phyloP scores from a whole-genome alignment of 352 stramenopile species.

The Phytophthora citrophthora region DNA sequence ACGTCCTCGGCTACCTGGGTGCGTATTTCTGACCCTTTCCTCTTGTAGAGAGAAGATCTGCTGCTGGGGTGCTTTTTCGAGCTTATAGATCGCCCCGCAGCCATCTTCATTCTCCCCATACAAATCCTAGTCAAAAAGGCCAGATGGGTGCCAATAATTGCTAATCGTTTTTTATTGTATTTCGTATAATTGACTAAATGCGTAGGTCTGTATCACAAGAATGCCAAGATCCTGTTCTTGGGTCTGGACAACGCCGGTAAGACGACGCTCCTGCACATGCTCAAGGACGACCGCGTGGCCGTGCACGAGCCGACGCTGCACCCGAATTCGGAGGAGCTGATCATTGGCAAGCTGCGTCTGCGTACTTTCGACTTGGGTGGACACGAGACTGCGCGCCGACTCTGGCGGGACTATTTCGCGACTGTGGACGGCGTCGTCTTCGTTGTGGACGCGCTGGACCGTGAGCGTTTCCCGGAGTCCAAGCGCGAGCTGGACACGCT shows the following conservation, averaged over 20 bases:
- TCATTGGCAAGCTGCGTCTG: slow-evolving; percentile 98
- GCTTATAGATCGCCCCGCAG: background rate
- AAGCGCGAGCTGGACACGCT: slow-evolving; percentile 99
- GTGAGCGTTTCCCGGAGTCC: slow-evolving; percentile 98
- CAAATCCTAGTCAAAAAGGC: slow-evolving; percentile 18
- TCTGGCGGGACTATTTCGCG: slow-evolving; percentile 99
- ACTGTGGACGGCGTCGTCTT: slow-evolving; percentile 99
- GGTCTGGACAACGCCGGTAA: slow-evolving; percentile 99
- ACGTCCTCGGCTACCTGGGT: slow-evolving; percentile 93
- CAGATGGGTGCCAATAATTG: slow-evolving; percentile 22
- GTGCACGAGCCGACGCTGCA: slow-evolving; percentile 97
- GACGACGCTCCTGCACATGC: slow-evolving; percentile 99
- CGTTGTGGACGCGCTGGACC: slow-evolving; percentile 98
- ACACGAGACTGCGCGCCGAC: slow-evolving; percentile 96
- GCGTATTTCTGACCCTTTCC: slow-evolving; percentile 24
- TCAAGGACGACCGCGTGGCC: slow-evolving; percentile 98
- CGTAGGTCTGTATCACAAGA: slow-evolving; percentile 99
- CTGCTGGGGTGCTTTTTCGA: background rate
- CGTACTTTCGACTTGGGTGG: slow-evolving; percentile 99
- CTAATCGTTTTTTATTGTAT: slow-evolving; percentile 6
- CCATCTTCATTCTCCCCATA: slow-evolving; percentile 4
- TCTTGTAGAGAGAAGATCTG: background rate
- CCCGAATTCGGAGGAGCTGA: slow-evolving; percentile 93
- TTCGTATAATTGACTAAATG: slow-evolving; percentile 6
- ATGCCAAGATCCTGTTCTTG: slow-evolving; percentile 99